Conservation (phyloP, 148 eudicot genomes). For the Oxyria digyna region DNA sequence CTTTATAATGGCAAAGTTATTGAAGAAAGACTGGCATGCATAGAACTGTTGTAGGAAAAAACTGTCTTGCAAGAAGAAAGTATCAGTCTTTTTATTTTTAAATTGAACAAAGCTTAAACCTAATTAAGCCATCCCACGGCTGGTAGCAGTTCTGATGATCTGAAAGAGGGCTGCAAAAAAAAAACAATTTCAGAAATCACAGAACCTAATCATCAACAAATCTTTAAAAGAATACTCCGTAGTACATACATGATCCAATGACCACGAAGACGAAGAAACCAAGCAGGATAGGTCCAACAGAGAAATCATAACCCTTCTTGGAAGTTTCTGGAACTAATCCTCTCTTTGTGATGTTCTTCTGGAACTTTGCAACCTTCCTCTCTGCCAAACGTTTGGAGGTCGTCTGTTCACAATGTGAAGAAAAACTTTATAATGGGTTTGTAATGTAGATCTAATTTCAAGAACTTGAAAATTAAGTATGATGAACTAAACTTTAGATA, state of each 20-base stretch:
- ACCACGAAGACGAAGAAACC: not conserved
- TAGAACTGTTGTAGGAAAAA: not conserved
- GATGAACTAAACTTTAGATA: not conserved
- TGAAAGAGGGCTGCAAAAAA: constrained; percentile 7
- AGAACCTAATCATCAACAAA: not conserved
- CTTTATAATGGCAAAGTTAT: not conserved
- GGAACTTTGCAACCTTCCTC: constrained; percentile 1
- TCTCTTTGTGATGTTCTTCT: constrained; percentile 8
- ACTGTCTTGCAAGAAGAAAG: not conserved
- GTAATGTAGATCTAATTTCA: too few relatives aligned
- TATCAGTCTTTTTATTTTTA: not conserved
- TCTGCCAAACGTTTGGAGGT: constrained; percentile 35
- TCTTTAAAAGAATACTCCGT: too few relatives aligned
- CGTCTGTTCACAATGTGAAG: not conserved
- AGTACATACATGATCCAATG: constrained; percentile 3
- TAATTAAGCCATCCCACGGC: not conserved
- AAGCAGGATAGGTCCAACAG: constrained; percentile 1
- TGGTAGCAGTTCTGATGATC: constrained; percentile 4
- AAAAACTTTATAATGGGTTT: not conserved
- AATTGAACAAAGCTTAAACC: not conserved
- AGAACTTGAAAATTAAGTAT: not conserved
- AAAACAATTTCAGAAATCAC: not conserved
- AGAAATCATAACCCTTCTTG: not conserved
- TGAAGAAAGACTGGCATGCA: not conserved
- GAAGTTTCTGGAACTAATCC: constrained; percentile 3